Evolutionary conservation across 2,329 filamentous ascomycete species (phyloP), one percentile per base, ranked within the genome.

Genomic region (Pseudogymnoascus sp.): DNA sequence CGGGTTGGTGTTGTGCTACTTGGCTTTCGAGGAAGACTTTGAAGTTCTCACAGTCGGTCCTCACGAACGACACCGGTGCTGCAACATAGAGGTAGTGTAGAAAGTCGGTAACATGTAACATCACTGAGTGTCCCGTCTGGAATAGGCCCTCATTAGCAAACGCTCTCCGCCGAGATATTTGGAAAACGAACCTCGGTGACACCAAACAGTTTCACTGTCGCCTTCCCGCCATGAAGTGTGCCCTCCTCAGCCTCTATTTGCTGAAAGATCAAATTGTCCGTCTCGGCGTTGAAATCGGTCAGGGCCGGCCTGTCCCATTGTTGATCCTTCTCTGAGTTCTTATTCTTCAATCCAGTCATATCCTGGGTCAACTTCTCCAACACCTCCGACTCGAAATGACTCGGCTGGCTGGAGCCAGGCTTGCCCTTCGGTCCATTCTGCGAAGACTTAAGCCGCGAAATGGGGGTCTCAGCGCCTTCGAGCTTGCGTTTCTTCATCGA

Each of bases 301-400:
- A 91, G 73, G 31, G 76, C 75, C 15, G 88, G 88, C 62, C 88
- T 79, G 56, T 88, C 87, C 96, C 95, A 99, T 73, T 91, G 83
- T 75, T 99, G 95, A 74, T 97, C 93, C 75, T 88, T 96, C 73
- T 99, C 95, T 1, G 90, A 83, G 76, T 96, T 97, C 75, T 83
- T 90, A 71, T 90, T 83, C 79, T 93, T 96, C 68, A 96, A 80
- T 19, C 88, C 89, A 23, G 85, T 88, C 66, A 97, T 93, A 73
- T 97, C 92, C 76, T 97, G 93, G 66, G 91, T 95, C 76, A 99
- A 84, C 79, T 96, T 96, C 81, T 97, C 93, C 66, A 99, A 82
- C 1, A 96, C 91, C 73, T 97, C 92, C 64, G 89, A 88, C 76
- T 97, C 95, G 74, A 99, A 99, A 63, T 89, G 84, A 74, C 92